phyloP scores from a whole-genome alignment of 345 rosid genomes.

The Rhodamnia rubescens region DNA sequence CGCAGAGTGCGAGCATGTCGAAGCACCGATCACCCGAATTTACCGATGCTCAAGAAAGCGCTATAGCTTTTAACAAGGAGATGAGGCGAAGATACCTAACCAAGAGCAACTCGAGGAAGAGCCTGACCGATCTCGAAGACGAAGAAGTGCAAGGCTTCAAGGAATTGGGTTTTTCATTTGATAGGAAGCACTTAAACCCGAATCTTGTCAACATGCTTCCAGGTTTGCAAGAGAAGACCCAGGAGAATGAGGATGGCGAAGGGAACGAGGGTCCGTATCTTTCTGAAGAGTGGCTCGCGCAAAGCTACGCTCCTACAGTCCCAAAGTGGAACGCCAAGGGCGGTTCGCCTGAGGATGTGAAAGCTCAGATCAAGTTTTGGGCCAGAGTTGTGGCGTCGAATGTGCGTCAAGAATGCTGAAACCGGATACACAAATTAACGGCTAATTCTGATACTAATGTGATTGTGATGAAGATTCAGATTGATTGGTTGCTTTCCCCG shows the following conservation, averaged over 20 bases:
- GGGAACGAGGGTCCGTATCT: background rate
- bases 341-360: background rate
- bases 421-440: background rate
- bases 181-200: background rate
- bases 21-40: background rate
- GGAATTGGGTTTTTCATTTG: constrained; percentile 1
- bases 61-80: background rate
- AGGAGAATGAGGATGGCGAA: background rate
- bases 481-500: background rate
- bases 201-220: background rate
- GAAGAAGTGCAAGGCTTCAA: background rate
- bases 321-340: constrained; percentile 7
- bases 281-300: constrained; percentile 7
- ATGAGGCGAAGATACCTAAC: constrained; percentile 5
- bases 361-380: constrained; percentile 11
- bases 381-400: constrained; percentile 11
- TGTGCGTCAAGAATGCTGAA: background rate
- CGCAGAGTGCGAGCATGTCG: background rate
- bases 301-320: background rate
- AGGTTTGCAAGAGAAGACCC: background rate
- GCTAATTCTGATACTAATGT: background rate
- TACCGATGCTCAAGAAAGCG: background rate
- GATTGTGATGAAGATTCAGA: background rate
- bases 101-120: constrained; percentile 6
- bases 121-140: background rate